Evolutionary conservation across 2,329 filamentous ascomycete species (phyloP), one percentile per base, ranked within the genome.

Genomic region (Apiospora saccharicola): DNA sequence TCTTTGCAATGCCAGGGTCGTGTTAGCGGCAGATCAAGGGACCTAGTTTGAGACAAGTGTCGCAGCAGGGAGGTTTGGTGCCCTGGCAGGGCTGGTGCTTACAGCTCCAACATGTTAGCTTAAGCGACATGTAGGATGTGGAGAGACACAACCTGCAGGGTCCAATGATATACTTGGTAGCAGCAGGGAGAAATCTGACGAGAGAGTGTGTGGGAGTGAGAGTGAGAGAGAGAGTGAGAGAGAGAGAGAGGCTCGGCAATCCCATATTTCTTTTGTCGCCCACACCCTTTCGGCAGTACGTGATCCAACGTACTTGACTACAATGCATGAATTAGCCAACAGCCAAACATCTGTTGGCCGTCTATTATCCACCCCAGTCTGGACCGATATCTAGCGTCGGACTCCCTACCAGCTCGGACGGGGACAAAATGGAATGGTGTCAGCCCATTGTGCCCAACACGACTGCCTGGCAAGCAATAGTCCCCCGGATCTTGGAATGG

Each of bases 371-470:
- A 51, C 49, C 49, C 49, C 49, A 24, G n/a, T 51, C 49, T 51
- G 49, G 49, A 51, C 26, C 30, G 14, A 64, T 64, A 64, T 64
- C 57, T 41, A 64, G 57, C 57, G 57, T 34, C 57, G 57, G 57
- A 64, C 57, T 64, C 57, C n/a, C 22, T 24, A 41, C 34, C 30
- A 37, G 26, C 14, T 2, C 19, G 51, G 3, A 37, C 12, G 16
- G 53, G 30, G 30, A 61, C 30, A 22, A 34, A 57, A 37, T 37
- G 19, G 19, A 41, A 64, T n/a, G 34, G 34, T 64, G 57, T 64
- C 57, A 37, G 57, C 57, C 34, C 34, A 41, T 24, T 13, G 22
- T 64, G 34, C 57, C 57, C 57, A 24, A 64, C 34, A 22, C 30
- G 34, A 4, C 26, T 8, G 53, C 53, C 53, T 57, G 53, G 13